Conservation (phyloP, 78 protist genomes). For the Dictyostelium purpureum region DNA sequence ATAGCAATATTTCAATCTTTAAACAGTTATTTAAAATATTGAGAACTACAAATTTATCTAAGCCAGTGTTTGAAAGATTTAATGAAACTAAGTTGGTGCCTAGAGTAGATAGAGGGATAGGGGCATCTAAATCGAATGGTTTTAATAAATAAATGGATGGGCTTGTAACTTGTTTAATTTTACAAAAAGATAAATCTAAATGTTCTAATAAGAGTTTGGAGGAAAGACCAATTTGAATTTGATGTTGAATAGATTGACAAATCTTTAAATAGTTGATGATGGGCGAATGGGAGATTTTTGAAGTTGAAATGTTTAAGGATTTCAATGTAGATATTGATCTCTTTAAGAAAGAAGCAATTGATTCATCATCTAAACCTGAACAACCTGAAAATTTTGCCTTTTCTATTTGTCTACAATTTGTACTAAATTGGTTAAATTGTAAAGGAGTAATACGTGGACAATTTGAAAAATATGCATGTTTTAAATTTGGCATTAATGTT, state of each 20-base stretch:
- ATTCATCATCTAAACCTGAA: constrained; percentile 1
- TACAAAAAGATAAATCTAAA: constrained; percentile 39
- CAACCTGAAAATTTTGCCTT: constrained; percentile 28
- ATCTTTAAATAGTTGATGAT: background rate
- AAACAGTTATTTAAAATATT: background rate
- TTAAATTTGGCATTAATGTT: background rate
- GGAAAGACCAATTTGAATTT: background rate
- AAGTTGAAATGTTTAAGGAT: background rate
- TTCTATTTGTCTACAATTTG: background rate
- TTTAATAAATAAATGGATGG: background rate
- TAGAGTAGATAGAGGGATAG: background rate
- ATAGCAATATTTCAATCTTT: background rate
- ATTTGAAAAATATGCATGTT: constrained; percentile 2
- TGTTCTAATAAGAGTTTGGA: background rate
- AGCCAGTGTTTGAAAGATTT: constrained; percentile 8
- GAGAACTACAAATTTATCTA: background rate
- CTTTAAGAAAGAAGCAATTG: background rate
- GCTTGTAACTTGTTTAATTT: background rate
- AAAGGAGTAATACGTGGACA: background rate
- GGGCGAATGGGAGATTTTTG: constrained; percentile 3
- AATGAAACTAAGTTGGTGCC: background rate
- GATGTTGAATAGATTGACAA: background rate
- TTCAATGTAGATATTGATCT: background rate
- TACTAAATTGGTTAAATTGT: background rate
- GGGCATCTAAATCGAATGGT: background rate